Percentiles rank a stretch among this genome's conserved stretches.
Evolutionary conservation across 2,329 filamentous ascomycete genomes (phyloP).

Genomic region (Colletotrichum ledebouriae): DNA sequence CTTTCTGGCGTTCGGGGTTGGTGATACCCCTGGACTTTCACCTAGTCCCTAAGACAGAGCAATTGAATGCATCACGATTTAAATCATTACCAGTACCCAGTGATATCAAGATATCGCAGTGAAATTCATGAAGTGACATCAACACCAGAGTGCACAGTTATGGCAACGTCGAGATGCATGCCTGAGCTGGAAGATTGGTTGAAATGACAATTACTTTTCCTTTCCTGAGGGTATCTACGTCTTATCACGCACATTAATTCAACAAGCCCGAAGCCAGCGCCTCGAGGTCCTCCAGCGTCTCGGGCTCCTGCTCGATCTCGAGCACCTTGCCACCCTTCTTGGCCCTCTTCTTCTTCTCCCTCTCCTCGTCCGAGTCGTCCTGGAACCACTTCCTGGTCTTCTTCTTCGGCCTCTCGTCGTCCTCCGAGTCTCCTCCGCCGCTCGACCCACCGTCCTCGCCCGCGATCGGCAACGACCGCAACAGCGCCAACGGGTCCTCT

Average conservation of each 20-base stretch:
- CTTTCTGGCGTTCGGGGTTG: slow-evolving; percentile 40
- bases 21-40: slow-evolving; percentile 40
- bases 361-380: slow-evolving; percentile 66
- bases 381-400: slow-evolving; percentile 86
- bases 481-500: slow-evolving; percentile 68
- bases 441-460: slow-evolving; percentile 51
- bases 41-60: slow-evolving; percentile 23
- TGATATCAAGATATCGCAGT: not conserved
- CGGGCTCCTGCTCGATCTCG: slow-evolving; percentile 76
- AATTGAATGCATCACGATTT: slow-evolving; percentile 20
- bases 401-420: slow-evolving; percentile 59
- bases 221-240: slow-evolving; percentile 48
- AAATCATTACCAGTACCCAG: not conserved
- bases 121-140: too few species aligned
- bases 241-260: slow-evolving; percentile 41
- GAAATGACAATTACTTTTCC: slow-evolving; percentile 28
- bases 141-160: too few species aligned
- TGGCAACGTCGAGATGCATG: too few species aligned
- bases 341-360: slow-evolving; percentile 55
- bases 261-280: slow-evolving; percentile 81
- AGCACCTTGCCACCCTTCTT: slow-evolving; percentile 68
- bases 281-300: slow-evolving; percentile 85
- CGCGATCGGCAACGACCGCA: slow-evolving; percentile 69
- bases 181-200: not conserved
- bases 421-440: slow-evolving; percentile 52